These are phyloP conservation scores for Tulasnella sp. DNA, from an alignment of 768 basidiomycete genomes.

Conservation along the genomic window DNA sequence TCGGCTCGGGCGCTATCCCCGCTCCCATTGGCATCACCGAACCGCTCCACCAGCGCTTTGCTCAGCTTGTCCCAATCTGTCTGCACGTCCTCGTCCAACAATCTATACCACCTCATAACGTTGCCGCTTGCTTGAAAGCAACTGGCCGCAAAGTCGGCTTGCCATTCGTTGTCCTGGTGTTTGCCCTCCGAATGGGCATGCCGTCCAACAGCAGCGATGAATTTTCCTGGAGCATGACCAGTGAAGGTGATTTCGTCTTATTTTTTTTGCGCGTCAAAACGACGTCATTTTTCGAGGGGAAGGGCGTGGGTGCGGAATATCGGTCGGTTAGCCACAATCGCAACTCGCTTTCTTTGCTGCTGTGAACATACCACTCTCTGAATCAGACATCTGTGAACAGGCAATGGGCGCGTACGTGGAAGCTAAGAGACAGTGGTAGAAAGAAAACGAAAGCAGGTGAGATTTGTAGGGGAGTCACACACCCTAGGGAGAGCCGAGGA, in stretches of 20 bases:
- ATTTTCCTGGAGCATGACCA: background rate
- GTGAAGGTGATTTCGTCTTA: background rate
- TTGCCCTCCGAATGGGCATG: background rate
- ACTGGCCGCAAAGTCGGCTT: background rate
- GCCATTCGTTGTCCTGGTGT: background rate
- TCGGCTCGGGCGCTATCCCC: background rate
- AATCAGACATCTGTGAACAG: background rate
- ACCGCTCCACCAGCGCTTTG: background rate
- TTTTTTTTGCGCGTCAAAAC: background rate
- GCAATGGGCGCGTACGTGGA: background rate
- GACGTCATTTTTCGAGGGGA: background rate
- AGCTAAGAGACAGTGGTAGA: background rate
- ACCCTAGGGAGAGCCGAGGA: background rate
- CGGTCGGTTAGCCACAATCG: background rate
- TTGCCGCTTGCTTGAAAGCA: background rate
- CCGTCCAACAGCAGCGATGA: background rate
- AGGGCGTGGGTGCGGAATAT: background rate
- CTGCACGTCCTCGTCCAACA: background rate
- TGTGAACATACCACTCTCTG: background rate
- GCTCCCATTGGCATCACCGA: background rate
- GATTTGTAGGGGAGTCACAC: background rate
- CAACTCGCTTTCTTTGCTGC: background rate
- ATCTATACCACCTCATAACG: background rate
- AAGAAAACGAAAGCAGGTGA: background rate
- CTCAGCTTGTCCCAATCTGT: background rate